Evolutionary conservation across 768 basidiomycete genomes (phyloP).

Genomic region (Serpula lacrymans): DNA sequence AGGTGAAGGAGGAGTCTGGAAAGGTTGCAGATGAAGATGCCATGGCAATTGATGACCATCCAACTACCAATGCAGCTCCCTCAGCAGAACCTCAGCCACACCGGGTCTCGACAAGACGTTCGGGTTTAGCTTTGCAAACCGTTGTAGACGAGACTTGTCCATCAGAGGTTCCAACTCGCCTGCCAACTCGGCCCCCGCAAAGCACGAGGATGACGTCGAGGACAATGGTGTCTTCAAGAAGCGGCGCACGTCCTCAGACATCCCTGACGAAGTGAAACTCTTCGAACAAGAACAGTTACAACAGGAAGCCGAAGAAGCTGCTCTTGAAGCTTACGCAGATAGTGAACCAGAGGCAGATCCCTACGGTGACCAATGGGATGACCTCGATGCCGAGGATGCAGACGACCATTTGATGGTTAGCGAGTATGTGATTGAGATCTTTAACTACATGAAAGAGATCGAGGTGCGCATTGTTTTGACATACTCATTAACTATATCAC

Average conservation of each 20-base stretch:
- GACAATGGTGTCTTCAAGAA: slow-evolving; percentile 66
- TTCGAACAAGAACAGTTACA: slow-evolving; percentile 39
- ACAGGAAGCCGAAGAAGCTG: slow-evolving; percentile 31
- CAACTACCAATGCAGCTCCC: not conserved
- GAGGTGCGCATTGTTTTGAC: slow-evolving; percentile 69
- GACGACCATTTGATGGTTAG: slow-evolving; percentile 97
- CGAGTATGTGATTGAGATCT: slow-evolving; percentile 94
- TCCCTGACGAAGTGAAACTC: slow-evolving; percentile 39
- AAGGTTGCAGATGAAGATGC: slow-evolving; percentile 44
- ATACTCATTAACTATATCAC: too few species aligned
- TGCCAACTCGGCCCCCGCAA: too few species aligned
- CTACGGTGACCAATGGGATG: slow-evolving; percentile 73
- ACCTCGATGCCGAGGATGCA: slow-evolving; percentile 86
- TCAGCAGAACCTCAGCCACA: too few species aligned
- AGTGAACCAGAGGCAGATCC: slow-evolving; percentile 64
- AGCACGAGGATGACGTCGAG: slow-evolving; percentile 53
- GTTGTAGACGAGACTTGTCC: too few species aligned
- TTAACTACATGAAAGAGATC: slow-evolving; percentile 80
- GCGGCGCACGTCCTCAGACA: slow-evolving; percentile 68
- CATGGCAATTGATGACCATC: slow-evolving; percentile 47
- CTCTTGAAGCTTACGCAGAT: slow-evolving; percentile 39
- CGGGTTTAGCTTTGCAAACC: slow-evolving; percentile 11
- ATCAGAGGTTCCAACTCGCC: too few species aligned
- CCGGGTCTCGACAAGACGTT: slow-evolving; percentile 27
- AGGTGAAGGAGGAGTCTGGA: slow-evolving; percentile 31